These are phyloP conservation scores for Ogataea hybrid DNA, from an alignment of 1,139 yeast genomes.

Conservation along the genomic window DNA sequence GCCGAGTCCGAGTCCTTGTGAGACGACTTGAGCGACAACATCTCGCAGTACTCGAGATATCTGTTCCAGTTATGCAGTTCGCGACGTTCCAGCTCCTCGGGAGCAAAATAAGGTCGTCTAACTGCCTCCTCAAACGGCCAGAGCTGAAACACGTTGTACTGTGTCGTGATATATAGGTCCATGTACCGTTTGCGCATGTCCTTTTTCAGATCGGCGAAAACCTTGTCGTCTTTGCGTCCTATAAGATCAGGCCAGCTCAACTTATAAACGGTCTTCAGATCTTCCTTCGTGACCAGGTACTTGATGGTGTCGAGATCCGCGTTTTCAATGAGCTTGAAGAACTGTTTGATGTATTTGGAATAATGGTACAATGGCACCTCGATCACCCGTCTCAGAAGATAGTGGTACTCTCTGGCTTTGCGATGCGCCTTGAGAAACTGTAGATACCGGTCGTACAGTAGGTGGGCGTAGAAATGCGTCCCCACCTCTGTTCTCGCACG, in stretches of 20 bases:
- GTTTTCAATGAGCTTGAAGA: slow-evolving; percentile 42
- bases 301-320: slow-evolving; percentile 34
- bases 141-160: slow-evolving; percentile 56
- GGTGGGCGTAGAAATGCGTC: slow-evolving; percentile 65
- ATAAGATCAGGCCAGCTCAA: slow-evolving; percentile 31
- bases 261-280: slow-evolving; percentile 31
- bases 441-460: slow-evolving; percentile 73
- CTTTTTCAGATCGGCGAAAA: slow-evolving; percentile 31
- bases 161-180: slow-evolving; percentile 55
- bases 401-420: slow-evolving; percentile 40
- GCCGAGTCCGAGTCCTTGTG: slow-evolving; percentile 22
- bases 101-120: slow-evolving; percentile 50
- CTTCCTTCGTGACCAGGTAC: slow-evolving; percentile 27
- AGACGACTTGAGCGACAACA: slow-evolving; percentile 23
- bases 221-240: slow-evolving; percentile 14
- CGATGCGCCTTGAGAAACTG: slow-evolving; percentile 46
- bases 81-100: slow-evolving; percentile 37
- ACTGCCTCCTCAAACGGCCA: slow-evolving; percentile 61
- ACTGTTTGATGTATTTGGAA: slow-evolving; percentile 52
- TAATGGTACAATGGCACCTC: slow-evolving; percentile 80
- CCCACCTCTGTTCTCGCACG: slow-evolving; percentile 66
- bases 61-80: slow-evolving; percentile 58
- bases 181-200: slow-evolving; percentile 45
- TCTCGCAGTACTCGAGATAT: slow-evolving; percentile 58
- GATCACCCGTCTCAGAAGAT: slow-evolving; percentile 56